These are phyloP conservation scores for Tuber umbilicatum DNA, from an alignment of 495 filamentous ascomycete species.

Conservation along the genomic window DNA sequence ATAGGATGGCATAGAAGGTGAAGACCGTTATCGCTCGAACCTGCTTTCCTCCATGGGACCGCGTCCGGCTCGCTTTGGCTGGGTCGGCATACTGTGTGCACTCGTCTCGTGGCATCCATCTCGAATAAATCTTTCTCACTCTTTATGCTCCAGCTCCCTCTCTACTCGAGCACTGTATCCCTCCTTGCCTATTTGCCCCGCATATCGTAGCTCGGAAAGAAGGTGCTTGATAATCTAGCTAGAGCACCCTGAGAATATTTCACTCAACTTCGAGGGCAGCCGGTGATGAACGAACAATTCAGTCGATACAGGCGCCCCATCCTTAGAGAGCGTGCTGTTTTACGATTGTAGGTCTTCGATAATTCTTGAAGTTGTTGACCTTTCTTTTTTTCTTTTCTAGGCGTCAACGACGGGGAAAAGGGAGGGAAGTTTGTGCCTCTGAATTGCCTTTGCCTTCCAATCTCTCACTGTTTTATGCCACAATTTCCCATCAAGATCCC, in stretches of 20 bases:
- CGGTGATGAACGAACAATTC: constrained; percentile 25
- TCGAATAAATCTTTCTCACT: constrained; percentile 13
- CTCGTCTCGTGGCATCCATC: constrained; percentile 33
- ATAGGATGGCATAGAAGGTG: neutral
- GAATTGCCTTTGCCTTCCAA: constrained; percentile 23
- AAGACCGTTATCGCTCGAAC: neutral
- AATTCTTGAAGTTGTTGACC: constrained; percentile 19
- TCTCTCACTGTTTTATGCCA: constrained; percentile 13
- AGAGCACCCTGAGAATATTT: constrained; percentile 35
- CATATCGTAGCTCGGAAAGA: constrained; percentile 14
- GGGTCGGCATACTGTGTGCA: constrained; percentile 14
- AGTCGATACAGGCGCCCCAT: constrained; percentile 13
- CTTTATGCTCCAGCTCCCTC: constrained; percentile 12
- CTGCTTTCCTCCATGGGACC: neutral
- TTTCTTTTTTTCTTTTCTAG: constrained; percentile 6
- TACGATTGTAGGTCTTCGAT: constrained; percentile 21
- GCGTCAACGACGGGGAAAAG: neutral
- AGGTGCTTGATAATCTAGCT: constrained; percentile 37
- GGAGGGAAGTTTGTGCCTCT: neutral
- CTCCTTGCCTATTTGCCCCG: constrained; percentile 24
- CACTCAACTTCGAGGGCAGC: constrained; percentile 32
- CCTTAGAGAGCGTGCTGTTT: constrained; percentile 10
- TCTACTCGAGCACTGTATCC: neutral
- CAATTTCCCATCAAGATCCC: constrained; percentile 9
- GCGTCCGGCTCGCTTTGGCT: neutral